Conservation (phyloP, 768 basidiomycete genomes). For the Mycena capillaripes region DNA sequence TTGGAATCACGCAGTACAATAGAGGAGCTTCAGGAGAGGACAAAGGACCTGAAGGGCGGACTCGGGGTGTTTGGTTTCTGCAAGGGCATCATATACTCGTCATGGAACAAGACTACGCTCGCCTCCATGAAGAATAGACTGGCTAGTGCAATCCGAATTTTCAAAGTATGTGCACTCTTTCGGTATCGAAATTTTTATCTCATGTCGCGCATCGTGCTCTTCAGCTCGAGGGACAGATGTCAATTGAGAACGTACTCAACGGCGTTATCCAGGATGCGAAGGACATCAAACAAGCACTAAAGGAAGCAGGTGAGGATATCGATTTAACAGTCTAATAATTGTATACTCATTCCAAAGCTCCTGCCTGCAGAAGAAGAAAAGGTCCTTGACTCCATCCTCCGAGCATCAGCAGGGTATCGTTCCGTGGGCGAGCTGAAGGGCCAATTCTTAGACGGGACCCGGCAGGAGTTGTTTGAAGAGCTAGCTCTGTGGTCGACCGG, state of each 20-base stretch:
- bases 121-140: conserved; percentile 5
- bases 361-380: not conserved
- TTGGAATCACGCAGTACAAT: not conserved
- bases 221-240: conserved; percentile 3
- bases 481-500: not conserved
- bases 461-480: conserved; percentile 7
- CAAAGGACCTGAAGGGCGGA: not conserved
- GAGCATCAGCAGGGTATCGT: conserved; percentile 4
- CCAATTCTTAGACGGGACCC: not conserved
- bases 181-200: not conserved
- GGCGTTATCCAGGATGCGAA: too few species aligned
- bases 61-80: not conserved
- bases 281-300: conserved; percentile 9
- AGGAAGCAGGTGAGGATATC: conserved; percentile 7
- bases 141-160: conserved; percentile 4
- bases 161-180: not conserved
- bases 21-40: not conserved
- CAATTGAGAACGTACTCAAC: conserved; percentile 4
- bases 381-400: not conserved
- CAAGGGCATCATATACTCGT: conserved; percentile 9
- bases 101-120: conserved; percentile 2
- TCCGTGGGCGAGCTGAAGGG: conserved; percentile 12
- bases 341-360: not conserved
- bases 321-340: not conserved
- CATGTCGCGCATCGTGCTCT: not conserved